Conservation (phyloP, 441 rosid genomes). For the Eruca vesicaria region DNA sequence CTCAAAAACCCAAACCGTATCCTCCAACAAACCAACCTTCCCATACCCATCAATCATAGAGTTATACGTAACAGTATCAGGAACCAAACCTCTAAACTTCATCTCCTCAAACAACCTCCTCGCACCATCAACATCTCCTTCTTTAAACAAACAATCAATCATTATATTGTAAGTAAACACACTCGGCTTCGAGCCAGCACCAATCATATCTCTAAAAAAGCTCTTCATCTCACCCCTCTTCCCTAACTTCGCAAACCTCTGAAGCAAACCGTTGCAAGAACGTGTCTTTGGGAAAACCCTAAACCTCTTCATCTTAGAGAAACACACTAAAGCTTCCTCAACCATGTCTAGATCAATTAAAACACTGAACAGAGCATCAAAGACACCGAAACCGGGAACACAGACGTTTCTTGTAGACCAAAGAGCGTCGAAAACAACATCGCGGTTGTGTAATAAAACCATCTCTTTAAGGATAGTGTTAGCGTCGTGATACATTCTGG, state of each 20-base stretch:
- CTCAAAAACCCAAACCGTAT: conserved; percentile 41
- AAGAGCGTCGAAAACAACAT: conserved; percentile 55
- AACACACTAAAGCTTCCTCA: conserved; percentile 57
- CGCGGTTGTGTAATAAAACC: conserved; percentile 36
- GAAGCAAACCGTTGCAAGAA: conserved; percentile 69
- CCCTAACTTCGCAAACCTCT: conserved; percentile 46
- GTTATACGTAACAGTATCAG: conserved; percentile 74
- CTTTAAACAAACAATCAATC: conserved; percentile 71
- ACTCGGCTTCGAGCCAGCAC: conserved; percentile 52
- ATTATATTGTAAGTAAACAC: conserved; percentile 68
- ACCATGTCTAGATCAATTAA: conserved; percentile 64
- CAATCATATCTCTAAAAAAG: conserved; percentile 56
- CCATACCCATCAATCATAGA: conserved; percentile 75
- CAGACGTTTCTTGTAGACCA: conserved; percentile 72
- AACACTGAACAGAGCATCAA: conserved; percentile 75
- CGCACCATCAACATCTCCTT: conserved; percentile 54
- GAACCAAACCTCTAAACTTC: conserved; percentile 54
- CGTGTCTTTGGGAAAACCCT: conserved; percentile 62
- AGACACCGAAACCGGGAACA: conserved; percentile 64
- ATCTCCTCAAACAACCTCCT: conserved; percentile 50
- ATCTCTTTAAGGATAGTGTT: conserved; percentile 50
- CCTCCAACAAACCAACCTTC: conserved; percentile 56
- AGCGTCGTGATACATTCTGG: conserved; percentile 63
- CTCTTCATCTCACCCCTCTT: conserved; percentile 36
- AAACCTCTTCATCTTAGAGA: conserved; percentile 54